These are phyloP conservation scores for Apiospora arundinis DNA, from an alignment of 2,329 filamentous ascomycete species.

Conservation along the genomic window DNA sequence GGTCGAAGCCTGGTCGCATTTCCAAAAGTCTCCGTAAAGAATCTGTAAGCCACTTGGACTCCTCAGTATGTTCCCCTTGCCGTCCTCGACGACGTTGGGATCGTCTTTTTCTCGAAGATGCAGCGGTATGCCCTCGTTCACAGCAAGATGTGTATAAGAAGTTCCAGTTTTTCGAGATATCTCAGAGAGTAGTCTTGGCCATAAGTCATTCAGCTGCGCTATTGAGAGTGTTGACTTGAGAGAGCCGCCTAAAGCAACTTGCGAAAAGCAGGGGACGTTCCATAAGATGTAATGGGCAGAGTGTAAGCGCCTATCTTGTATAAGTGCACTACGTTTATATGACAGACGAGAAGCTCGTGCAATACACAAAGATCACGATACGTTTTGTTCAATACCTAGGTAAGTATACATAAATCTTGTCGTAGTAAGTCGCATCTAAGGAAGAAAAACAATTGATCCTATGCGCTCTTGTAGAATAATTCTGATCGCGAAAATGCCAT, in stretches of 20 bases:
- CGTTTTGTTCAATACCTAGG: too few relatives aligned
- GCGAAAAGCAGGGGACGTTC: neutral
- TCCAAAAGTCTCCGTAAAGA: slow-evolving; percentile 78
- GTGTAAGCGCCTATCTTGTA: neutral
- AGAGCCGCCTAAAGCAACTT: neutral
- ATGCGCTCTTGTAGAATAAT: too few relatives aligned
- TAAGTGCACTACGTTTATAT: too few relatives aligned
- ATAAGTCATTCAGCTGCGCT: slow-evolving; percentile 44
- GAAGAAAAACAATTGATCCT: too few relatives aligned
- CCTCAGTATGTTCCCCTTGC: slow-evolving; percentile 72
- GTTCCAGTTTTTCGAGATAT: slow-evolving; percentile 50
- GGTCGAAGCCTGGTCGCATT: slow-evolving; percentile 36
- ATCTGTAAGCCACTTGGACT: slow-evolving; percentile 74
- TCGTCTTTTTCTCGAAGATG: slow-evolving; percentile 33
- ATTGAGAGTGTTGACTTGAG: slow-evolving; percentile 37
- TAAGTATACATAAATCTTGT: too few relatives aligned
- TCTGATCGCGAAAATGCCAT: too few relatives aligned
- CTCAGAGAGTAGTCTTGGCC: slow-evolving; percentile 53
- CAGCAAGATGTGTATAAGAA: slow-evolving; percentile 61
- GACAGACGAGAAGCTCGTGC: too few relatives aligned
- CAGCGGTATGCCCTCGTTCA: slow-evolving; percentile 67
- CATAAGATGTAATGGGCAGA: neutral
- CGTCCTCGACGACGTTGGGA: slow-evolving; percentile 20
- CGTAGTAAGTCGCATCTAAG: too few relatives aligned
- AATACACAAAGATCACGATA: too few relatives aligned